phyloP scores from a whole-genome alignment of 805 yeast species.

The Myxozyma sirexii region DNA sequence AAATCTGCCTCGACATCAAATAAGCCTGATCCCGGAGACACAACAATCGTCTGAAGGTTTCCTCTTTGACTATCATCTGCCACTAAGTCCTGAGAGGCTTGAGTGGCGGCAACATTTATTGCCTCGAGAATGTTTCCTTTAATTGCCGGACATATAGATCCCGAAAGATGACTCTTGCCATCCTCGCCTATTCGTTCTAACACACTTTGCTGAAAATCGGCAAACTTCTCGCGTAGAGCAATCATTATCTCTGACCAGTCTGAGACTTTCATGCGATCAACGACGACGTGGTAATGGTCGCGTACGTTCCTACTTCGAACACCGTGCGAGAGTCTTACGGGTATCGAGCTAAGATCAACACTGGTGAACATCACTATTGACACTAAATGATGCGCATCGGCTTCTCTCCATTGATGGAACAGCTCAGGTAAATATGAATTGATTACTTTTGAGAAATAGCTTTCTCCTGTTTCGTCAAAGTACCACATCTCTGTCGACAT shows the following conservation, averaged over 20 bases:
- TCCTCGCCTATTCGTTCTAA: slow-evolving; percentile 49
- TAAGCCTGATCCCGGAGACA: slow-evolving; percentile 91
- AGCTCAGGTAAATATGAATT: slow-evolving; percentile 90
- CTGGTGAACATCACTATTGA: slow-evolving; percentile 87
- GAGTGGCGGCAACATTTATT: slow-evolving; percentile 76
- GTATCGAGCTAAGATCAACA: slow-evolving; percentile 44
- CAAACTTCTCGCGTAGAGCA: slow-evolving; percentile 78
- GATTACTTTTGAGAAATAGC: slow-evolving; percentile 86
- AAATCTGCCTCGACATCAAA: slow-evolving; percentile 87
- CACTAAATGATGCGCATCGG: slow-evolving; percentile 86
- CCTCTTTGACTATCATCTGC: slow-evolving; percentile 89
- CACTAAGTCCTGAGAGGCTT: slow-evolving; percentile 73
- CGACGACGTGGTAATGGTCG: slow-evolving; percentile 90
- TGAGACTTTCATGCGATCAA: slow-evolving; percentile 85
- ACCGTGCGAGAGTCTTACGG: slow-evolving; percentile 57
- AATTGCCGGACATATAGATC: slow-evolving; percentile 77
- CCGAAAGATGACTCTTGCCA: slow-evolving; percentile 50
- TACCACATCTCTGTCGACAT: slow-evolving; percentile 97
- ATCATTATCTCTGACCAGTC: slow-evolving; percentile 95
- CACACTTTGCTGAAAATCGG: slow-evolving; percentile 76
- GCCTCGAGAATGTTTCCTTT: slow-evolving; percentile 91
- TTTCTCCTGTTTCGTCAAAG: slow-evolving; percentile 94
- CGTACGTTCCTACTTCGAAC: slow-evolving; percentile 66
- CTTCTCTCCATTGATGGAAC: slow-evolving; percentile 82
- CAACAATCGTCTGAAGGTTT: slow-evolving; percentile 82